Evolutionary conservation across 305 asterid genomes (phyloP), one percentile per base, ranked within the genome.

Genomic region (Solanum aculeatissimum): DNA sequence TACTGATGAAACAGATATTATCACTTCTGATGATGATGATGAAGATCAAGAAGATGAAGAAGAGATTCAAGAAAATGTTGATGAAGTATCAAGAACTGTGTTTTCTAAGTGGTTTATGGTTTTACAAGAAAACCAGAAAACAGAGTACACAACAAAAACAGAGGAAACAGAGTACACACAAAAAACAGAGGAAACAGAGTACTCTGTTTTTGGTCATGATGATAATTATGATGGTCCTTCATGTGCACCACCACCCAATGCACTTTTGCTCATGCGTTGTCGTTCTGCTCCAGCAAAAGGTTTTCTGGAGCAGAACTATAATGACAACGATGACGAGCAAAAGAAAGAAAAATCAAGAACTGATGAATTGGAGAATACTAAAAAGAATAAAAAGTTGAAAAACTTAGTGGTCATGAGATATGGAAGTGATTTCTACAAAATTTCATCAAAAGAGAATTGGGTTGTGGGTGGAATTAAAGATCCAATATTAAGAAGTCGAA

Each of bases 31-130:
- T 0, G 92, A 90, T 0, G 93, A 90, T 0, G 93, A 86, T 0
- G 95, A 90, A 0, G 92, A 90, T 0, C 92, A 85, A 0, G 95
- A 91, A 0, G 93, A 91, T 0, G 93, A 85, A 0, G 95, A 91
- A 0, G 93, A 91, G 0, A 29, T 74, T 13, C 68, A 35, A 63
- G 82, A 53, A 60, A 35, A 27, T 72, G 85, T 69, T 5, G 91
- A 89, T 13, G 80, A 74, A 19, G 87, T 49, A 10, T 88, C 97
- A 0, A 86, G 89, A 72, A 91, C 90, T 45, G 91, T 92, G 14
- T 95, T 93, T 83, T 94, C 98, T 10, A 94, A 94, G 74, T 95
- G 98, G 98, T 93, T 93, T 54, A 94, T 94, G 95, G 91, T 94
- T 49, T 86, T 95, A 43, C 95, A 95, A 86, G 93, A 94, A 70